Evolutionary conservation across 331 rosid genomes (phyloP).

Genomic region (Saraca asoca): DNA sequence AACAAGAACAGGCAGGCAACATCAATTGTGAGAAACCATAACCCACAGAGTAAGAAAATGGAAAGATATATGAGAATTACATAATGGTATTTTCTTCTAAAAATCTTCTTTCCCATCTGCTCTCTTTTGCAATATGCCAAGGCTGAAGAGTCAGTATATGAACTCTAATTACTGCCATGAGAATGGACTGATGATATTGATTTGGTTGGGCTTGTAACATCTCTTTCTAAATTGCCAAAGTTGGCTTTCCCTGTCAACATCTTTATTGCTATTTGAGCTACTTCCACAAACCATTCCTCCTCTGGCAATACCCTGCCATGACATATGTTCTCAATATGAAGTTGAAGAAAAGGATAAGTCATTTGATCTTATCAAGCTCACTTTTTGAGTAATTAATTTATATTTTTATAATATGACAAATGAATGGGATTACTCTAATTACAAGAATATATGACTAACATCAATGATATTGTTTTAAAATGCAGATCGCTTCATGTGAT

Average conservation of each 20-base stretch:
- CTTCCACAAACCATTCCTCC: conserved; percentile 96
- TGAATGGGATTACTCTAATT: too few relatives aligned
- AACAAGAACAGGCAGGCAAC: not conserved
- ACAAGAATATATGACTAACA: too few relatives aligned
- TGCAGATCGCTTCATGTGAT: too few relatives aligned
- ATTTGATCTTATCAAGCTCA: not conserved
- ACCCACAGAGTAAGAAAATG: conserved; percentile 12
- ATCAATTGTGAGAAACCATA: not conserved
- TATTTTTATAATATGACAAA: too few relatives aligned
- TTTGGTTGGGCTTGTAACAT: conserved; percentile 63
- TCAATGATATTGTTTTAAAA: too few relatives aligned
- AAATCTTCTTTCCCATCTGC: conserved; percentile 11
- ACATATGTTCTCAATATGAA: conserved; percentile 29
- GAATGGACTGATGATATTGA: conserved; percentile 52
- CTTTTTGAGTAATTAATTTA: too few relatives aligned
- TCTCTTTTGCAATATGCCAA: conserved; percentile 6
- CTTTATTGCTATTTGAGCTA: conserved; percentile 81
- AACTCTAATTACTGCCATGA: conserved; percentile 48
- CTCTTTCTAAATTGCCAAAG: conserved; percentile 56
- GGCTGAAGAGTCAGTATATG: conserved; percentile 16
- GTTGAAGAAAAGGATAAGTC: not conserved
- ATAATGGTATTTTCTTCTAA: conserved; percentile 12
- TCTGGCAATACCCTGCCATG: conserved; percentile 71
- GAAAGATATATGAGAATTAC: not conserved
- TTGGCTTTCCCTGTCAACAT: conserved; percentile 69